These are phyloP conservation scores for Paecilomyces fulvus DNA, from an alignment of 2,329 filamentous ascomycete genomes.

Conservation along the genomic window DNA sequence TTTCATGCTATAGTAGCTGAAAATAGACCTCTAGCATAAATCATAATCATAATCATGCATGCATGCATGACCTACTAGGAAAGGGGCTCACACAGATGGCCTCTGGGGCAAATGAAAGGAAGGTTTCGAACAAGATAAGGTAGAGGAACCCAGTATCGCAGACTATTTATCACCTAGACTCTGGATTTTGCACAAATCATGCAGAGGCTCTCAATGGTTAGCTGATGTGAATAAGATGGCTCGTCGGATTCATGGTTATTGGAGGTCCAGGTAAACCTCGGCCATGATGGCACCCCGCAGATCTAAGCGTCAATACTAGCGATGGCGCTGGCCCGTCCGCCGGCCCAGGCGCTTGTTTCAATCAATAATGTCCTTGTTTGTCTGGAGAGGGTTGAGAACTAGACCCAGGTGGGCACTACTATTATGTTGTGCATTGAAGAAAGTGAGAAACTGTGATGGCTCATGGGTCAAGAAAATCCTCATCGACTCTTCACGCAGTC, in stretches of 20 bases:
- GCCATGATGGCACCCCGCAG: background rate
- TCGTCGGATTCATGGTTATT: background rate
- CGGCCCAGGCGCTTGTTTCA: background rate
- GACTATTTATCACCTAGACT: no score
- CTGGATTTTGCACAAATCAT: no score
- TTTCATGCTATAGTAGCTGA: no score
- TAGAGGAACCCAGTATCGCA: no score
- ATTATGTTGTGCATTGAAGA: background rate
- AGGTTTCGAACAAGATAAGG: no score
- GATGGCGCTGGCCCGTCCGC: background rate
- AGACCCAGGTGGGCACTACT: background rate
- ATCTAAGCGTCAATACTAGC: background rate
- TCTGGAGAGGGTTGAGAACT: background rate
- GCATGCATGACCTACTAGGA: no score
- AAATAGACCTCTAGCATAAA: no score
- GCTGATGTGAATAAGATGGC: background rate
- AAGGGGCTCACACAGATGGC: no score
- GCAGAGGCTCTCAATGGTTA: background rate
- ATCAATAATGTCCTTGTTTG: background rate
- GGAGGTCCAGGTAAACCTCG: background rate
- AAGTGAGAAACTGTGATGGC: background rate
- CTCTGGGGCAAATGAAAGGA: no score
- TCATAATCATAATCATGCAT: no score
- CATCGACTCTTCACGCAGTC: background rate
- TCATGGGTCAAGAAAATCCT: background rate